Conservation (phyloP, 1,284 basidiomycete species). For the Apiotrichum brassicae region DNA sequence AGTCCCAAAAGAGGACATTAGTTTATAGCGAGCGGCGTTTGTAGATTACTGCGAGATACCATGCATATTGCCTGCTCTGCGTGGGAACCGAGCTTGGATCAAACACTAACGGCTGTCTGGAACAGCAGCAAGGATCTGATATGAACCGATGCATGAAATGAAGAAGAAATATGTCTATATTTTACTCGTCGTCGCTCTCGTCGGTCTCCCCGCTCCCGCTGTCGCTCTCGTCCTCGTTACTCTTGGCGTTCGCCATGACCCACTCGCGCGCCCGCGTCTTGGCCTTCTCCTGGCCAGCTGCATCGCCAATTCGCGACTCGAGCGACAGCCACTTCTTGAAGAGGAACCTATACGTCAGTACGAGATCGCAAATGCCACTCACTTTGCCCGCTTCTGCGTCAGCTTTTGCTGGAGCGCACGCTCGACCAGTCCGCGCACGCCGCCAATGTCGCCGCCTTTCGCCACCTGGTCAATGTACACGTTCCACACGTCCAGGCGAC, state of each 20-base stretch:
- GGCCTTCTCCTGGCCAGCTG: slow-evolving; percentile 70
- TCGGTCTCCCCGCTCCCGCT: slow-evolving; percentile 45
- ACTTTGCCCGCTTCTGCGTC: slow-evolving; percentile 93
- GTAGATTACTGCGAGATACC: too few species aligned
- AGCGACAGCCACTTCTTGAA: slow-evolving; percentile 97
- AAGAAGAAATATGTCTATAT: not conserved
- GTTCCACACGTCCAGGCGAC: slow-evolving; percentile 92
- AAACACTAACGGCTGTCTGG: too few species aligned
- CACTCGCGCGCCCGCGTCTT: slow-evolving; percentile 85
- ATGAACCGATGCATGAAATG: not conserved
- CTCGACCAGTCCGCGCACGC: slow-evolving; percentile 71
- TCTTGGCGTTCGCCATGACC: slow-evolving; percentile 46
- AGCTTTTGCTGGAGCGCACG: slow-evolving; percentile 76
- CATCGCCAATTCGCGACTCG: slow-evolving; percentile 80
- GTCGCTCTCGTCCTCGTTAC: slow-evolving; percentile 17
- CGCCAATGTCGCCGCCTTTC: slow-evolving; percentile 66
- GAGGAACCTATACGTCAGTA: slow-evolving; percentile 56
- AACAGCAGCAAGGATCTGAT: too few species aligned
- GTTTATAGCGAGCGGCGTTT: too few species aligned
- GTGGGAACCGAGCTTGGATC: too few species aligned
- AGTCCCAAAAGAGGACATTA: too few species aligned
- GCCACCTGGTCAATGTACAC: slow-evolving; percentile 96
- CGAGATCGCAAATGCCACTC: slow-evolving; percentile 29
- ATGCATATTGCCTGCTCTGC: too few species aligned
- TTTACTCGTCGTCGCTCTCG: slow-evolving; percentile 20